Base-by-base conservation (phyloP, 140 eudicot species). In the Anethum foeniculum region DNA sequence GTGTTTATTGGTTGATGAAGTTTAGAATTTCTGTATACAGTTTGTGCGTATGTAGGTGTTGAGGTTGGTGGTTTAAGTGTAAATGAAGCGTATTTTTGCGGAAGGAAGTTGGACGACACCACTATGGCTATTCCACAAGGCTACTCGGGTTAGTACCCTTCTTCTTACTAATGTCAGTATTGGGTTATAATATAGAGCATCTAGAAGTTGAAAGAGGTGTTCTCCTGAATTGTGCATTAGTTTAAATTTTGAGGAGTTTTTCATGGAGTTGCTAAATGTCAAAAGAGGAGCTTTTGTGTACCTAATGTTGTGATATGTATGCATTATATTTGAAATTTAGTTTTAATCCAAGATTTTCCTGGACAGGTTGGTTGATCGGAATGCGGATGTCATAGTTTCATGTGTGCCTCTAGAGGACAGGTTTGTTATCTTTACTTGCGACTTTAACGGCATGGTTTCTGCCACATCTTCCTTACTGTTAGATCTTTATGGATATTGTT, bases 51-150 rank as follows among this genome's bases (percentile, higher is more conserved):
- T 58, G 76, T 64, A 92, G 98, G 85, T 46, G 74, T 92, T 71
- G 95, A 86, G 85, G 88, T 92, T 34, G 99, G 92, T 81, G 97
- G 97, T 67, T 69, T 92, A 10, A 51, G 68, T 39, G 92, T 92
- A 81, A 91, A 92, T 77, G 99, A 95, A 82, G 97, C 97, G n/a
- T 80, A 87, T 76, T 95, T 95, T 71, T 85, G 99, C 77, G 99
- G 99, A 85, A 89, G 99, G 82, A 95, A 88, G 80, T 82, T 95
- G 82, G 96, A 87, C 77, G 99, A 97, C 72, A 86, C 94, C 10
- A 88, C 97, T 13, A 28, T 95, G 56, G 47, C 88, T 1, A 85
- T 95, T 79, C 99, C 97, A 9, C 69, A 87, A 10, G 99, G 95
- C 67, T 92, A 88, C 85, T 90, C 92, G 38, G 97, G 98, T 92